Evolutionary conservation across 2,329 filamentous ascomycete genomes (phyloP), one percentile per base, ranked within the genome.

Genomic region (Diaporthe destruens): DNA sequence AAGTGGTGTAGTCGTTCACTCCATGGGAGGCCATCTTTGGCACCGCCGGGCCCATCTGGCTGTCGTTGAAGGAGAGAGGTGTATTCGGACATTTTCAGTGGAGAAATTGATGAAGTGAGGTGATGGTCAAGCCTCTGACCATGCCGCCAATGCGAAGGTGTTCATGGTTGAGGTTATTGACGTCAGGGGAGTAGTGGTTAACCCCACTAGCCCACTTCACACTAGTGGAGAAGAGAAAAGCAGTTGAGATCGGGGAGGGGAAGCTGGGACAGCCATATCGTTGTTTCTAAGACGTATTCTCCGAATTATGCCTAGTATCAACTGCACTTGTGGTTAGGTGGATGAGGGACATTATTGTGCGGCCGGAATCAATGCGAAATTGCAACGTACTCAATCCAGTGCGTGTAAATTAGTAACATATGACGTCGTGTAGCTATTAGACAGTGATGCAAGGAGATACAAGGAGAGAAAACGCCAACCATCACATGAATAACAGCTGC

Each of bases 1-100:
- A 71, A 71, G 39, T 71, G 54, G n/a, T 63, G 59, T 2, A 63
- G 42, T 34, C 59, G 59, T 34, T 63, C 18, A 42, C 59, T 63
- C 59, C 59, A 63, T 6, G 59, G 59, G 3, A 63, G 59, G 59
- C 25, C 59, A 36, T 63, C 42, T 23, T 63, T 63, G 29, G 18
- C 8, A 63, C 6, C 3, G 39, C 39, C 39, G 16, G 16, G 39
- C n/a, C 42, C 59, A 49, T 18, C 18, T 49, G 36, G 29, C 7
- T 16, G 20, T 11, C 42, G 18, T 49, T 1, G 42, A 36, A 63
- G 6, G 11, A 63, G 59, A 49, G 59, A 14, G 1, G 59, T 49
- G 4, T 49, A 8, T 49, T 63, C 59, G 12, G 59, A 23, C 59
- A 63, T 63, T 2, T 34, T 23, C 3, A 34, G 25, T 34, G 3